A percentile compares a stretch with the other conserved stretches of the same genome.
Evolutionary conservation across 495 filamentous ascomycete genomes (phyloP).

Genomic region (Talaromyces proteolyticus): DNA sequence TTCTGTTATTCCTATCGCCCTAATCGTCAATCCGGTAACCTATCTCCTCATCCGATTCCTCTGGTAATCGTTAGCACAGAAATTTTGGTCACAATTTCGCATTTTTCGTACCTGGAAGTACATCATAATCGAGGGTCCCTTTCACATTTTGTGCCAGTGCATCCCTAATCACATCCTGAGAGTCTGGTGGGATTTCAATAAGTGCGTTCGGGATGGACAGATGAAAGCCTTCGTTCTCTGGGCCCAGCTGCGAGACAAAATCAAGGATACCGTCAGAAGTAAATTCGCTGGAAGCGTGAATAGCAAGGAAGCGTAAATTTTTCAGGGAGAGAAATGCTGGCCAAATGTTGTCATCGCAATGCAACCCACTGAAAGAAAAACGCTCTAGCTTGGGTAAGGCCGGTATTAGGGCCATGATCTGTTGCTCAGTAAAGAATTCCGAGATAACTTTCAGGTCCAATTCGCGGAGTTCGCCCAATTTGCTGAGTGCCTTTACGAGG

Average conservation of each 20-base stretch:
- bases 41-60: not conserved
- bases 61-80: not conserved
- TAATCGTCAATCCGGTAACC: not conserved
- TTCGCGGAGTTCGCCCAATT: slow-evolving; percentile 40
- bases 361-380: slow-evolving; percentile 49
- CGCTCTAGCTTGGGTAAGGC: slow-evolving; percentile 46
- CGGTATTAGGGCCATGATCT: slow-evolving; percentile 45
- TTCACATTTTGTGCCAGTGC: slow-evolving; percentile 24
- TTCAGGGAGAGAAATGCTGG: slow-evolving; percentile 27
- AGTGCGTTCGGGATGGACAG: slow-evolving; percentile 33
- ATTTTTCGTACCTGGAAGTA: not conserved
- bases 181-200: slow-evolving; percentile 18
- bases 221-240: slow-evolving; percentile 24
- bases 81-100: too few relatives aligned
- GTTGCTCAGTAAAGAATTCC: slow-evolving; percentile 43
- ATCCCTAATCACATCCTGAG: slow-evolving; percentile 28
- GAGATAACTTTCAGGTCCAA: slow-evolving; percentile 48
- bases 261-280: slow-evolving; percentile 33
- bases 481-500: slow-evolving; percentile 40
- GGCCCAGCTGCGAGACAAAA: slow-evolving; percentile 38
- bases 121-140: slow-evolving; percentile 36
- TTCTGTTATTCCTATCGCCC: too few relatives aligned
- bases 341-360: slow-evolving; percentile 46
- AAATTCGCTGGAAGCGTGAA: slow-evolving; percentile 43
- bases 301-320: slow-evolving; percentile 37